phyloP scores from a whole-genome alignment of 2,329 filamentous ascomycete species.

The Cordyceps tenuipes region DNA sequence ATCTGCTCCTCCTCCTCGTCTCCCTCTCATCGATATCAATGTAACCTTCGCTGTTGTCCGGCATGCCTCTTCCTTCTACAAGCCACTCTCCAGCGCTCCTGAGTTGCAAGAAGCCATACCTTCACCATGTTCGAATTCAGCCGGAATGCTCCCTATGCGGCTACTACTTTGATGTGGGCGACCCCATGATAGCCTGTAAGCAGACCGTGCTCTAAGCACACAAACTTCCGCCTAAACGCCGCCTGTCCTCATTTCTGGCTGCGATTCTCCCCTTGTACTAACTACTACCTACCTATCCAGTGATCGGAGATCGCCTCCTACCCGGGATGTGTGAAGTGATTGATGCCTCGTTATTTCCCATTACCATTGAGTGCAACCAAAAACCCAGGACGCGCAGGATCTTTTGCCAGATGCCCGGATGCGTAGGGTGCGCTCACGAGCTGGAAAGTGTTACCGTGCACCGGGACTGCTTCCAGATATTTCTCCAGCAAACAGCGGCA shows the following conservation, averaged over 20 bases:
- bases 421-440: neutral
- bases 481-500: neutral
- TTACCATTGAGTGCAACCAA: constrained; percentile 8
- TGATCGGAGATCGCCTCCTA: neutral
- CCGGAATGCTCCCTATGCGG: constrained; percentile 6
- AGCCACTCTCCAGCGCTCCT: too few species aligned
- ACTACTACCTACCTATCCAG: neutral
- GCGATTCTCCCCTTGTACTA: neutral
- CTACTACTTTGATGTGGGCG: constrained; percentile 4
- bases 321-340: neutral
- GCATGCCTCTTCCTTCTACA: too few species aligned
- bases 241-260: neutral
- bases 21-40: neutral
- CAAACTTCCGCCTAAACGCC: too few species aligned
- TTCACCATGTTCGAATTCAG: constrained; percentile 8
- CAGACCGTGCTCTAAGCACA: too few species aligned
- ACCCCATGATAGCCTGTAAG: constrained; percentile 7
- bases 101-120: neutral
- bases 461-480: constrained; percentile 3
- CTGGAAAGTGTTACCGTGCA: constrained; percentile 5
- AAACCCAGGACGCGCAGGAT: neutral
- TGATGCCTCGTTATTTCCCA: constrained; percentile 7
- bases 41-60: neutral
- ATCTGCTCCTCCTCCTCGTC: neutral
- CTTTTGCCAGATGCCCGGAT: constrained; percentile 4